Evolutionary conservation across 1,284 basidiomycete genomes (phyloP).

Genomic region (Ganoderma lingzhi): DNA sequence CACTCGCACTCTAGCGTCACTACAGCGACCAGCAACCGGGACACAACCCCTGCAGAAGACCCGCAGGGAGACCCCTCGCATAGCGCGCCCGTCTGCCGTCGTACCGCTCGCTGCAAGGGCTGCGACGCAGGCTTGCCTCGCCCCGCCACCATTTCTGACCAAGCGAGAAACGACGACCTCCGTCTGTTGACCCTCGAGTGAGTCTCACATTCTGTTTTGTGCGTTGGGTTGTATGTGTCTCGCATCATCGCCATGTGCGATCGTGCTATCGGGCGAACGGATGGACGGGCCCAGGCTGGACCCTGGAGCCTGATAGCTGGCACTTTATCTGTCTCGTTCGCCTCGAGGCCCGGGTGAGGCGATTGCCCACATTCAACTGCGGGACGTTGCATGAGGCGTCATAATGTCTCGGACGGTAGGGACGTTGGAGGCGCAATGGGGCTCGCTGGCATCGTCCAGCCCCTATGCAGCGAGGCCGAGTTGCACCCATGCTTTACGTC

Average conservation of each 20-base stretch:
- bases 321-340: not conserved
- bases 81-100: constrained; percentile 44
- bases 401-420: not conserved
- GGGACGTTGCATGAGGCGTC: not conserved
- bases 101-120: constrained; percentile 38
- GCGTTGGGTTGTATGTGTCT: constrained; percentile 1
- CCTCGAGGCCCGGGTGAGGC: not conserved
- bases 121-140: constrained; percentile 48
- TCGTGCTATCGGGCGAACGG: constrained; percentile 18
- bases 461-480: not conserved
- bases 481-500: not conserved
- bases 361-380: not conserved
- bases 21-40: not conserved
- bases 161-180: constrained; percentile 79
- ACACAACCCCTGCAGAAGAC: constrained; percentile 22
- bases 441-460: not conserved
- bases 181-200: constrained; percentile 84
- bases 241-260: constrained; percentile 24
- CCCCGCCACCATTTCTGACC: constrained; percentile 72
- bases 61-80: constrained; percentile 23
- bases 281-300: not conserved
- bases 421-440: not conserved
- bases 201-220: constrained; percentile 40
- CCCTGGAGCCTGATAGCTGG: constrained; percentile 1
- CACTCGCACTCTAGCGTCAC: constrained; percentile 10